phyloP scores from a whole-genome alignment of 2,329 filamentous ascomycete genomes.

The Botrytis fragariae region DNA sequence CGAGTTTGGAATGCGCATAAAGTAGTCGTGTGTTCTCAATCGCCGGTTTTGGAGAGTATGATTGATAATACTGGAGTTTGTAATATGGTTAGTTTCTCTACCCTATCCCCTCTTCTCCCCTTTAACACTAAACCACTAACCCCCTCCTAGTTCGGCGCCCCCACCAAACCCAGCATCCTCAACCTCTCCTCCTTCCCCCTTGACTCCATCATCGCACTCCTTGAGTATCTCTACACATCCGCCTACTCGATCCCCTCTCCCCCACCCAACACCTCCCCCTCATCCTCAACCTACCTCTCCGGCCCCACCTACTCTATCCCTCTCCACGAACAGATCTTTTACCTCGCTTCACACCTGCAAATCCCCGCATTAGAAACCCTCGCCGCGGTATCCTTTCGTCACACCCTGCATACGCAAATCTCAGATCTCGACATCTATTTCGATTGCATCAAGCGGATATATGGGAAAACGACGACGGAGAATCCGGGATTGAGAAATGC shows the following conservation, averaged over 20 bases:
- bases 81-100: background rate
- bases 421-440: conserved; percentile 20
- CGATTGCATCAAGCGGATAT: conserved; percentile 21
- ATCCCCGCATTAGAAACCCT: conserved; percentile 22
- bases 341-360: conserved; percentile 22
- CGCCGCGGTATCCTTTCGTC: conserved; percentile 22
- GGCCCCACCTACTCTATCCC: conserved; percentile 20
- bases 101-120: background rate
- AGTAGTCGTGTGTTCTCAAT: conserved; percentile 32
- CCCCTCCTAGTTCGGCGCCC: background rate
- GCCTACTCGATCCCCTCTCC: conserved; percentile 23
- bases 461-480: conserved; percentile 12
- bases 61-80: conserved; percentile 18
- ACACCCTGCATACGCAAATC: conserved; percentile 23
- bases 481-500: conserved; percentile 22
- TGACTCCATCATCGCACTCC: conserved; percentile 18
- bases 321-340: conserved; percentile 28
- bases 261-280: conserved; percentile 16
- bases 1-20: conserved; percentile 31
- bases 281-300: background rate
- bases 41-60: conserved; percentile 26
- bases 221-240: conserved; percentile 32
- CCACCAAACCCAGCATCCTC: conserved; percentile 16
- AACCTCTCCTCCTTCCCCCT: conserved; percentile 23
- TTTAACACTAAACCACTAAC: background rate